Evolutionary conservation across 2,329 filamentous ascomycete genomes (phyloP), one percentile per base, ranked within the genome.

Genomic region (Cladosporium phlei): DNA sequence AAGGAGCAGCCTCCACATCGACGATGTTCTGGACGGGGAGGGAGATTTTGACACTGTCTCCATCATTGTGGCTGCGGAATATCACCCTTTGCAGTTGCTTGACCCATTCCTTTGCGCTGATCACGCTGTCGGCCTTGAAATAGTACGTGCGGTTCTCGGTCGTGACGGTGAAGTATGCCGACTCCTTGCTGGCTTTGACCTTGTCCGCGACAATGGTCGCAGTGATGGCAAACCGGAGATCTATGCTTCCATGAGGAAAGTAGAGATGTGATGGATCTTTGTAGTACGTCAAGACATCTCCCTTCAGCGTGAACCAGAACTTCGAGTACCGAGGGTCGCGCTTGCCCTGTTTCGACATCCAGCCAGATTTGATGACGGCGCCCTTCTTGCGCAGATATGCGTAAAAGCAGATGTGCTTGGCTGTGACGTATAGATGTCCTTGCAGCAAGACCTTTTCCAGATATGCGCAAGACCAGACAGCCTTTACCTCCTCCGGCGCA

Each of bases 101-200:
- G 35, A 96, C 90, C 93, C 93, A 98, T 71, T 97, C 93, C 65
- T 88, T 93, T 9, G 93, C 93, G 62, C 87, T 95, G 3, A 83
- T 77, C 1, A 80, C 76, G 62, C 88, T 96, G 63, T 98, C 93
- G 28, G 91, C 93, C 59, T 81, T 82, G 71, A 97, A 94, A 59
- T 88, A 78, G 67, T 93, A 95, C 1, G 81, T 89, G 46, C 88
- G 79, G 52, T 90, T 80, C 61, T 90, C 80, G 0, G 89, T 96
- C 6, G 83, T 83, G 33, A 97, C 81, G 5, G 82, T 79, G 60
- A 97, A 96, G 54, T 85, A 79, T 14, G 83, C 74, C 20, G 78
- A 78, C 8, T 95, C 88, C 60, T 86, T 88, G 39, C 66, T 68
- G 56, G 79, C 79, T 33, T 91, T 86, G 1, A 52, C 56, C 21